Evolutionary conservation across 257 asterid species (phyloP).

Genomic region (Solanum ahanhuiri): DNA sequence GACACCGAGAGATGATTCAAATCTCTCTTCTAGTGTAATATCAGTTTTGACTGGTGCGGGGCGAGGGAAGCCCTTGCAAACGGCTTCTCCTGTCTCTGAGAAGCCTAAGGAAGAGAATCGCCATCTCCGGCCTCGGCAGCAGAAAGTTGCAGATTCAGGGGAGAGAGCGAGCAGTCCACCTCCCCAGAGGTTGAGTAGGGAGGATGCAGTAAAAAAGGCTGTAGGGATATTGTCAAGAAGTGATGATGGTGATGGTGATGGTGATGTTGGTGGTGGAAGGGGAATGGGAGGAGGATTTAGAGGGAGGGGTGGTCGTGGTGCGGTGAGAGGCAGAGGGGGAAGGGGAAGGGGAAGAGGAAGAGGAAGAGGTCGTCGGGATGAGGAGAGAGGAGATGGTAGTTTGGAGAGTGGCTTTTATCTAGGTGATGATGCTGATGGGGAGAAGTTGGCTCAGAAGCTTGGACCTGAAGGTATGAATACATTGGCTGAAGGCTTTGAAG

Average conservation of each 20-base stretch:
- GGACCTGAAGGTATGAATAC: constrained; percentile 57
- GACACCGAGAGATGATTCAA: not conserved
- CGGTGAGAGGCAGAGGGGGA: constrained; percentile 16
- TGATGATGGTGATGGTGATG: constrained; percentile 5
- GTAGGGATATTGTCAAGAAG: constrained; percentile 37
- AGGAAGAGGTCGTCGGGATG: constrained; percentile 8
- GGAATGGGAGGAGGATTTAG: constrained; percentile 15
- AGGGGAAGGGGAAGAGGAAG: constrained; percentile 11
- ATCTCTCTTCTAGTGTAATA: constrained; percentile 15
- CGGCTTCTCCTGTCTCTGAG: constrained; percentile 8
- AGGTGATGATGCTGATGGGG: constrained; percentile 49
- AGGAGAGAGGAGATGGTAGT: constrained; percentile 29
- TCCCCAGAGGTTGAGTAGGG: constrained; percentile 29
- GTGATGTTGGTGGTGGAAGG: constrained; percentile 2
- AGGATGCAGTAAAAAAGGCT: constrained; percentile 48
- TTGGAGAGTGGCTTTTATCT: constrained; percentile 20
- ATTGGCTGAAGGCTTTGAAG: constrained; percentile 63
- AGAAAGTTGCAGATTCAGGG: not conserved
- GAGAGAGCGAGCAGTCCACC: constrained; percentile 4
- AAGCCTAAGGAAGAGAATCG: constrained; percentile 41
- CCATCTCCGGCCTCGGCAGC: constrained; percentile 27
- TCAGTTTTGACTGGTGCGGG: constrained; percentile 42
- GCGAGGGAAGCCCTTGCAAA: constrained; percentile 46
- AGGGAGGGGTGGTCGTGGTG: constrained; percentile 31
- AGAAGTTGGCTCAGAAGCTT: constrained; percentile 47